Percentiles rank a stretch among this genome's conserved stretches.
Conservation (phyloP, 805 yeast species). For the Isabelozyma rhagii region DNA sequence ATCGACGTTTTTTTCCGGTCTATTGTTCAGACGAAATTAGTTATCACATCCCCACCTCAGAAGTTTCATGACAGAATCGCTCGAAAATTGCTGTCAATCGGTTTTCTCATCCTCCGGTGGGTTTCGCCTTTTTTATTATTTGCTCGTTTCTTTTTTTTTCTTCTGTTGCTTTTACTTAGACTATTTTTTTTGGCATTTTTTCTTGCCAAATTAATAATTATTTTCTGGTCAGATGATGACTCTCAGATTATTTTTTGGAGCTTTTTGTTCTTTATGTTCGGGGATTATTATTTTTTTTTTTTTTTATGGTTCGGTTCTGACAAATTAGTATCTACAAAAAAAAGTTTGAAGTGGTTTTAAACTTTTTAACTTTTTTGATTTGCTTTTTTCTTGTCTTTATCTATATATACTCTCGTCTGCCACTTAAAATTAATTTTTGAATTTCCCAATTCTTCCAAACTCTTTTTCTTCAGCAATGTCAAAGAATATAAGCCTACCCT, state of each 20-base stretch:
- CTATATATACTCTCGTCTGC: neutral
- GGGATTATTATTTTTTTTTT: neutral
- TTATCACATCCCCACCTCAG: no score
- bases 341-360: neutral
- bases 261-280: neutral
- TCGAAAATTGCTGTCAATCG: neutral
- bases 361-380: neutral
- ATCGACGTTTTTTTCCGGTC: no score
- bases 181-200: neutral
- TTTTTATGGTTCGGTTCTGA: neutral
- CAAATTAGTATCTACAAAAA: neutral
- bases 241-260: neutral
- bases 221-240: neutral
- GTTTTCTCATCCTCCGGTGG: neutral
- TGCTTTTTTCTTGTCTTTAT: neutral
- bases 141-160: neutral
- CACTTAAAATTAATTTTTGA: neutral
- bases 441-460: neutral
- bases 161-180: neutral
- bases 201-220: neutral
- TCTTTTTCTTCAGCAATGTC: neutral
- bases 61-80: no score
- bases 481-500: constrained; percentile 33
- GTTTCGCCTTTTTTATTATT: neutral
- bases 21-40: neutral